These are phyloP conservation scores for Xylaria arbuscula DNA, from an alignment of 2,329 filamentous ascomycete genomes.

Conservation along the genomic window DNA sequence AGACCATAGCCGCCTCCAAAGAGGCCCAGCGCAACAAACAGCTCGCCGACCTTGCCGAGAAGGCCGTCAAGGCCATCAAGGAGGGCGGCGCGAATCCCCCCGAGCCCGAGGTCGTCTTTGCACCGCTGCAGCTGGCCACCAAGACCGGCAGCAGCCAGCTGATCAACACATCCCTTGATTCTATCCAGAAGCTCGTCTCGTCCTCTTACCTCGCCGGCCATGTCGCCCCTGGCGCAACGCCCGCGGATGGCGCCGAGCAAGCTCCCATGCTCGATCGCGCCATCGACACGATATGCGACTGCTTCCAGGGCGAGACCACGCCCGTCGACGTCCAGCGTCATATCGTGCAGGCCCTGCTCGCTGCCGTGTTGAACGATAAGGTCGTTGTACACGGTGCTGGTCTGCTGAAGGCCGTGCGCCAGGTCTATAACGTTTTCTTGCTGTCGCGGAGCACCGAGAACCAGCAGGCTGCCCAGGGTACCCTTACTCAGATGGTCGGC, in stretches of 20 bases:
- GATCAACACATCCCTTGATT: conserved; percentile 91
- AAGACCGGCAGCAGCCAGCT: conserved; percentile 86
- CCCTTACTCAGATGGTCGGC: conserved; percentile 97
- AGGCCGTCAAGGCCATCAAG: conserved; percentile 86
- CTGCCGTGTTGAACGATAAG: conserved; percentile 97
- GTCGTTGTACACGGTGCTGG: conserved; percentile 98
- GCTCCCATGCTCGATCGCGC: conserved; percentile 93
- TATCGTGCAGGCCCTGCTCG: conserved; percentile 95
- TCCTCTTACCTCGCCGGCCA: conserved; percentile 96
- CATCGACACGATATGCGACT: conserved; percentile 99
- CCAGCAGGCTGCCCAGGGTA: conserved; percentile 96
- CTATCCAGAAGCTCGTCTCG: conserved; percentile 98
- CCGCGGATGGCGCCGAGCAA: conserved; percentile 58
- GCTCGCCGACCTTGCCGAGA: conserved; percentile 82
- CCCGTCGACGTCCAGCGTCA: conserved; percentile 93
- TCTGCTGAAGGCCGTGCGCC: conserved; percentile 92
- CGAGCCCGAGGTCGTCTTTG: conserved; percentile 91
- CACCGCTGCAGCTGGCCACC: conserved; percentile 88
- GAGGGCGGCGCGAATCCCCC: conserved; percentile 80
- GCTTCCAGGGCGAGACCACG: conserved; percentile 96
- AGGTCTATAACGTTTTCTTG: conserved; percentile 99
- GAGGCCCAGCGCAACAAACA: conserved; percentile 90
- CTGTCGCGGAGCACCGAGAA: conserved; percentile 93
- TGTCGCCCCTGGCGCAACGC: conserved; percentile 57
- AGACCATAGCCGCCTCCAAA: conserved; percentile 90